Evolutionary conservation across 2,329 filamentous ascomycete genomes (phyloP).

Genomic region (Colletotrichum sansevieriae): DNA sequence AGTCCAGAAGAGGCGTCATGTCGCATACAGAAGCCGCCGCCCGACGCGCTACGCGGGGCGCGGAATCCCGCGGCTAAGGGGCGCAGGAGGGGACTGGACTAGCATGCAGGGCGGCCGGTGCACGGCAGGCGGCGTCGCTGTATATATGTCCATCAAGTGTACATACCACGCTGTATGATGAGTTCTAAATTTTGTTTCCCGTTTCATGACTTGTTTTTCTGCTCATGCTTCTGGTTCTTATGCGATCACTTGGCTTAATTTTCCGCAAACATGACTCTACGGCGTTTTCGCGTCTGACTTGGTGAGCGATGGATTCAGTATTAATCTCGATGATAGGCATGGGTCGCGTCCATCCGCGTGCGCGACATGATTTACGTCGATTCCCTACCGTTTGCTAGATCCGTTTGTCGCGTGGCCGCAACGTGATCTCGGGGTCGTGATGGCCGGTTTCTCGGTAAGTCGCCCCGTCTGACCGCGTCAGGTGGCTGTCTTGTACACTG

Average conservation of each 20-base stretch:
- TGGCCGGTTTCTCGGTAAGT: constrained; percentile 20
- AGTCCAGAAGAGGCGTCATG: constrained; percentile 61
- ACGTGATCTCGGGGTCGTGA: constrained; percentile 10
- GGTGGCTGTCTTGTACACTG: constrained; percentile 29
- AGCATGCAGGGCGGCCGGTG: constrained; percentile 50
- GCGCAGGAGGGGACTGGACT: constrained; percentile 56
- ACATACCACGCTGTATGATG: constrained; percentile 40
- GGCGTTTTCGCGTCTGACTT: too few relatives aligned
- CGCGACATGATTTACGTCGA: neutral
- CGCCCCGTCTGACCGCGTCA: constrained; percentile 30
- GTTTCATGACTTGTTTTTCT: constrained; percentile 21
- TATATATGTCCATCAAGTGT: constrained; percentile 56
- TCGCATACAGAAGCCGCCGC: constrained; percentile 62
- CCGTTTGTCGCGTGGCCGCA: neutral
- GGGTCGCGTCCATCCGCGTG: constrained; percentile 5
- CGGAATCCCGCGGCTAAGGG: constrained; percentile 56
- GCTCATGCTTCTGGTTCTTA: neutral
- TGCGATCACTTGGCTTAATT: constrained; percentile 23
- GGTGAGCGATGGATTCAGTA: too few relatives aligned
- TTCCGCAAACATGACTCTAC: neutral
- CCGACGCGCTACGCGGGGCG: constrained; percentile 54
- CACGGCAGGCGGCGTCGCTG: constrained; percentile 45
- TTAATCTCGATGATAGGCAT: neutral
- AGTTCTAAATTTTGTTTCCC: constrained; percentile 27
- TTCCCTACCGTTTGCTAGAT: neutral